Base-by-base conservation (phyloP, 2,329 filamentous ascomycete species). In the Berkeleyomyces basicola region DNA sequence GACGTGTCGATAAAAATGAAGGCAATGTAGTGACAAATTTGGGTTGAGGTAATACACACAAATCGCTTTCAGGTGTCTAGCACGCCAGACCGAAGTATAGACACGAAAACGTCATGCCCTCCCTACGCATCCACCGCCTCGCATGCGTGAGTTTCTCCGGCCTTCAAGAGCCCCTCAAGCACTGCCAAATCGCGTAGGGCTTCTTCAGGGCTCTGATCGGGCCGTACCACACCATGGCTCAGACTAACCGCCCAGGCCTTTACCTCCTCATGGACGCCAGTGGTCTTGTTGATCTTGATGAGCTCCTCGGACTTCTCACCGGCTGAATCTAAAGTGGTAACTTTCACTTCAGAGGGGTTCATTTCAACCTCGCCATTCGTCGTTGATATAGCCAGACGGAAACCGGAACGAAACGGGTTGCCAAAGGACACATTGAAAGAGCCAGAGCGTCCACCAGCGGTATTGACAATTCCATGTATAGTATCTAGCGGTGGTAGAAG, bases 401-500 rank as follows among this genome's bases (percentile, higher is more conserved):
- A 78, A 0, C 66, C 66, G 2, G 78, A 77, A 4, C 71, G 72
- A 66, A 81, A 69, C 7, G 76, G 79, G 6, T 81, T 81, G 1
- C 84, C 83, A 61, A 79, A 79, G 1, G 78, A 80, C n/a, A 81
- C 71, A 62, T 76, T 74, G 58, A 85, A 79, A 4, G 78, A 80
- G 1, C 84, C 85, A 0, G 76, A 75, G 1, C 74, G 76, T 2
- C 83, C 83, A 36, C 75, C 77, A 63, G 74, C 74, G 1, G 82
- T 77, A 68, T 76, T 77, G 44, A 84, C 66, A 1, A 81, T 75
- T 7, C 82, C 82, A 67, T 83, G 79, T 59, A 88, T 74, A 1
- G 84, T 86, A 69, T 90, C 86, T 1, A 86, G 76, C 0, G 86
- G 85, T 3, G 81, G 77, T 7, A 90, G 74, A 67, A 84, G 77